Base-by-base conservation (phyloP, 352 stramenopile genomes). In the Phytophthora boehmeriae region DNA sequence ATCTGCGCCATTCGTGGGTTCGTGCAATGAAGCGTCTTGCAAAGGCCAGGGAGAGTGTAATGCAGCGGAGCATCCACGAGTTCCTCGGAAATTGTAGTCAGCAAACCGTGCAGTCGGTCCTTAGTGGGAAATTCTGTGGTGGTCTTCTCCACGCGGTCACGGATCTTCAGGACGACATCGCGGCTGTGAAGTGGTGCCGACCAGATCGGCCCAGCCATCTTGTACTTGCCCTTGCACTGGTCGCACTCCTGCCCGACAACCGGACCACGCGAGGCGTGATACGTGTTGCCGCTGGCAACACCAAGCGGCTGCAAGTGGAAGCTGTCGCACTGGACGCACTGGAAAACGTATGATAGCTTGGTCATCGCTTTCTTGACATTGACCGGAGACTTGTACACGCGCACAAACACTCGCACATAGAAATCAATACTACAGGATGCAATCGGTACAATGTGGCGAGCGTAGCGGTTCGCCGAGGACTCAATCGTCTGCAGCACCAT, bases 331-430 rank as follows among this genome's bases (percentile, higher is more conserved):
- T 96, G 88, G 11, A 97, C 97, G 47, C 95, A 99, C 84, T 93
- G 86, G 59, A 80, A 96, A 9, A 91, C 78, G 62, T 95, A 86
- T 57, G 88, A 96, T 13, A 93, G 83, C 76, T 96, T 96, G 43
- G 86, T 96, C 86, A 96, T 95, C 10, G 83, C 89, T 51, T 96
- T 86, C 75, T 98, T 98, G 34, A 97, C 96, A 64, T 98, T 97
- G 14, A 92, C 83, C 17, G 97, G 97, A 51, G 96, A 97, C 67
- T 98, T 93, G 76, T 96, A 98, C 39, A 99, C 96, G 58, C 98
- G 95, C 14, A 99, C 97, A 80, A 99, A 99, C 38, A 99, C 91
- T 46, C 98, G 96, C 39, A 99, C 86, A 82, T 99, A 99, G 71
- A 99, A 99, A 57, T 99, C 96, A 70, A 99, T 99, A 62, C 96